Base-by-base conservation (phyloP, 257 asterid species). In the Jasminum sambac region DNA sequence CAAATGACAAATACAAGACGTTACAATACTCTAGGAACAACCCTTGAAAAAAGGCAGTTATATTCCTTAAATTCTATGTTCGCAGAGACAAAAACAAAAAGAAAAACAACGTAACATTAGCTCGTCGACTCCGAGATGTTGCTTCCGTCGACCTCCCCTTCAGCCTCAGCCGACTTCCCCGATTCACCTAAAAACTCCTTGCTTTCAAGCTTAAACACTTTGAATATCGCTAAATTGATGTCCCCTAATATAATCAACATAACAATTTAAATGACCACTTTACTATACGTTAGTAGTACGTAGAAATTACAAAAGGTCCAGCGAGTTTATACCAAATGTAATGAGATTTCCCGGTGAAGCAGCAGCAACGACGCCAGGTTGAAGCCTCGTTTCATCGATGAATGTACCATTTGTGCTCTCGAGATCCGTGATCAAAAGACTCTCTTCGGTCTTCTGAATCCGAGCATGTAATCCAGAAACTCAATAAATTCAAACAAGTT, bases 351-450 rank as follows among this genome's bases (percentile, higher is more conserved):
- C 96, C 34, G 98, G 89, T 9, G 77, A 67, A 66, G 96, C 98
- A 70, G 84, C 68, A 30, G 80, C 80, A 50, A 82, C 84, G 50
- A 88, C 87, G 52, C 98, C 97, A 25, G 97, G 97, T 61, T 63
- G 79, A 34, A 92, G 92, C 64, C 97, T 80, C 48, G 67, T 88
- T 67, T 87, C 96, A 19, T 75, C 95, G 1, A 92, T 80, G 81
- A 84, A 92, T 14, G 98, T 92, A 24, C 98, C 96, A 25, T 92
- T 92, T 39, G 98, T 92, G 95, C 97, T 88, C 79, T 92, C 93
- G 75, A 92, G 82, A 81, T 92, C 98, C 25, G 91, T 88, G 19
- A 92, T 76, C 78, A 90, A 71, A 3, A 92, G 95, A 69, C 71
- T 88, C 65, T 80, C 82, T 40, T 85, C 91, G 2, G 88, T 75